These are phyloP conservation scores for Breynia disticha DNA, from an alignment of 441 rosid species.

Conservation along the genomic window DNA sequence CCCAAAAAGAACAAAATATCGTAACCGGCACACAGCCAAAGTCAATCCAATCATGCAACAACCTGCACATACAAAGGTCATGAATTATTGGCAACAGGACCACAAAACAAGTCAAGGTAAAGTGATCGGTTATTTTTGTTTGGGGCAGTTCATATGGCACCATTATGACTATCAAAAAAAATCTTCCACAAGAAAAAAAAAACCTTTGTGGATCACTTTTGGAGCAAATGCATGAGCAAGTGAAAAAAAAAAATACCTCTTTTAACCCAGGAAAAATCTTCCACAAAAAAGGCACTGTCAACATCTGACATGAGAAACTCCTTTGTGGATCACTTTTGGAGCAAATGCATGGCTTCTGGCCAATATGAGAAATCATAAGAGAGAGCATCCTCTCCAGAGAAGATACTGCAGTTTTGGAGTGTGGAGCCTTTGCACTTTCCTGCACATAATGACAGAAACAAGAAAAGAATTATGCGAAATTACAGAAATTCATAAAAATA, in stretches of 20 bases:
- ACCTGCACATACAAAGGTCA: slow-evolving; percentile 4
- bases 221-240: too few species aligned
- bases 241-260: slow-evolving; percentile 37
- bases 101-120: background rate
- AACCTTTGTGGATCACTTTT: too few species aligned
- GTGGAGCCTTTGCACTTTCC: slow-evolving; percentile 38
- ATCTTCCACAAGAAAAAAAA: background rate
- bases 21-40: slow-evolving; percentile 9
- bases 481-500: background rate
- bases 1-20: background rate
- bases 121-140: background rate
- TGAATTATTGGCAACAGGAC: slow-evolving; percentile 1
- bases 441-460: slow-evolving; percentile 24
- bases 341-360: slow-evolving; percentile 62
- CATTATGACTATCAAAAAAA: background rate
- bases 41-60: slow-evolving; percentile 7
- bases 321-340: slow-evolving; percentile 47
- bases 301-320: slow-evolving; percentile 80
- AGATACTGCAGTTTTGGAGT: slow-evolving; percentile 26
- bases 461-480: background rate
- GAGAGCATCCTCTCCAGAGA: slow-evolving; percentile 59
- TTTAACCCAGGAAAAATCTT: slow-evolving; percentile 65
- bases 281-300: slow-evolving; percentile 89
- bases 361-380: slow-evolving; percentile 54
- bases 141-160: background rate